A percentile compares a stretch with the other conserved stretches of the same genome.
phyloP scores from a whole-genome alignment of 495 filamentous ascomycete species.

The Tuber borchii region DNA sequence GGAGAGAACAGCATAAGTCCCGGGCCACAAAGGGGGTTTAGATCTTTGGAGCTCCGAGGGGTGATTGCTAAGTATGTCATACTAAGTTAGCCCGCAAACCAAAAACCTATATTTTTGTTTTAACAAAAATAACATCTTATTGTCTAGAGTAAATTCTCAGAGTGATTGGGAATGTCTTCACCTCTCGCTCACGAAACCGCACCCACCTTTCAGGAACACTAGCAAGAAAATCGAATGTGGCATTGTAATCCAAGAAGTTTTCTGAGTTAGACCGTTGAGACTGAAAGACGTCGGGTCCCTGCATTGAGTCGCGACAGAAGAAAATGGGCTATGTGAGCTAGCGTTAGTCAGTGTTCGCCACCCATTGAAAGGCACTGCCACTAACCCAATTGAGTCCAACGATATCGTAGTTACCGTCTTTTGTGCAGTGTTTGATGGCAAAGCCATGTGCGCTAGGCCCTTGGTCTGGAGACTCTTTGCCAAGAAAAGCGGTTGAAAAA shows the following conservation, averaged over 20 bases:
- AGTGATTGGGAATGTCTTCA: too few species aligned
- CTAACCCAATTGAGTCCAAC: slow-evolving; percentile 51
- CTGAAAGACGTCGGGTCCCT: slow-evolving; percentile 55
- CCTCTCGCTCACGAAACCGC: neutral
- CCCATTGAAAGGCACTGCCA: neutral
- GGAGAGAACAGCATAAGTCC: too few species aligned
- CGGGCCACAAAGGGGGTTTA: too few species aligned
- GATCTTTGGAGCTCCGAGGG: too few species aligned
- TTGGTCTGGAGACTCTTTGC: slow-evolving; percentile 51
- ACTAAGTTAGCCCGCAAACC: too few species aligned
- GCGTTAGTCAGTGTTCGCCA: slow-evolving; percentile 10
- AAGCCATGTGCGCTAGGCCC: slow-evolving; percentile 56
- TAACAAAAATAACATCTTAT: too few species aligned
- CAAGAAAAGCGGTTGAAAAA: slow-evolving; percentile 55
- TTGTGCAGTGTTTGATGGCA: slow-evolving; percentile 59
- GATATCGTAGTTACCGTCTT: slow-evolving; percentile 57
- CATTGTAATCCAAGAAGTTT: slow-evolving; percentile 53
- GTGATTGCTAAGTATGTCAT: too few species aligned
- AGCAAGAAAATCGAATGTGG: slow-evolving; percentile 52
- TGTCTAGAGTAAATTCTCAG: too few species aligned
- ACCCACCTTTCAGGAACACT: slow-evolving; percentile 49
- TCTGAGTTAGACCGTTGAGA: slow-evolving; percentile 52
- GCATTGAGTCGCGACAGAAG: slow-evolving; percentile 56
- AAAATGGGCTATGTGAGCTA: slow-evolving; percentile 48
- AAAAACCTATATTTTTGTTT: too few species aligned